Evolutionary conservation across 1,139 yeast genomes (phyloP).

Genomic region (Pichia terricola): DNA sequence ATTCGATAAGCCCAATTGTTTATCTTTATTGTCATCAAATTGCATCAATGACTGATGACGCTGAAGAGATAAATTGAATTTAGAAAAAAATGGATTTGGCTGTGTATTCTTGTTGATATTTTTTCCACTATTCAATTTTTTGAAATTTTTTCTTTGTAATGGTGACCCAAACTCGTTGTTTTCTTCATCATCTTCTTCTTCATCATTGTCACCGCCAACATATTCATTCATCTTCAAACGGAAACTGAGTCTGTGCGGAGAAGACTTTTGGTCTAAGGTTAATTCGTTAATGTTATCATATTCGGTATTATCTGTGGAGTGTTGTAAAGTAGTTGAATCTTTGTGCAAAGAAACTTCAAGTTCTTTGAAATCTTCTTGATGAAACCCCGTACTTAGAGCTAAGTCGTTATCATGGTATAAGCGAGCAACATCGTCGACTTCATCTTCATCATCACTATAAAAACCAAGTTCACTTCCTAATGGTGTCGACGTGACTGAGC

Average conservation of each 20-base stretch:
- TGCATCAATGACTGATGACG: conserved; percentile 11
- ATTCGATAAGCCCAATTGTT: background rate
- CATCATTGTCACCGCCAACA: conserved; percentile 8
- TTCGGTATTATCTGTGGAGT: too few relatives aligned
- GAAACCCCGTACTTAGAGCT: too few relatives aligned
- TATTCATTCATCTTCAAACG: conserved; percentile 6
- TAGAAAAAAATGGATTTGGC: conserved; percentile 5
- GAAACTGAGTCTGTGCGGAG: too few relatives aligned
- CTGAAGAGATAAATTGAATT: conserved; percentile 13
- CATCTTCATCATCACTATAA: conserved; percentile 7
- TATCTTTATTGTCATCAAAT: conserved; percentile 1
- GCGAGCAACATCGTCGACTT: background rate
- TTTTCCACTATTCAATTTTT: too few relatives aligned
- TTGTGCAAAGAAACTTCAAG: too few relatives aligned
- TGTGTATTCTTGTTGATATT: conserved; percentile 8
- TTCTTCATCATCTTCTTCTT: conserved; percentile 11
- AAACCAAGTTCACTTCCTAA: conserved; percentile 5
- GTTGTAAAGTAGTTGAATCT: too few relatives aligned
- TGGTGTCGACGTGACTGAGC: conserved; percentile 1
- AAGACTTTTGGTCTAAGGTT: too few relatives aligned
- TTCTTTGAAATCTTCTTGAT: too few relatives aligned
- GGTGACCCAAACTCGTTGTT: conserved; percentile 19
- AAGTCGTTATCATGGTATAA: too few relatives aligned
- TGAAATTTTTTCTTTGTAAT: conserved; percentile 16
- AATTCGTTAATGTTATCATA: too few relatives aligned